These are phyloP conservation scores for Globisporangium megalacanthum DNA, from an alignment of 352 stramenopile species.

Conservation along the genomic window DNA sequence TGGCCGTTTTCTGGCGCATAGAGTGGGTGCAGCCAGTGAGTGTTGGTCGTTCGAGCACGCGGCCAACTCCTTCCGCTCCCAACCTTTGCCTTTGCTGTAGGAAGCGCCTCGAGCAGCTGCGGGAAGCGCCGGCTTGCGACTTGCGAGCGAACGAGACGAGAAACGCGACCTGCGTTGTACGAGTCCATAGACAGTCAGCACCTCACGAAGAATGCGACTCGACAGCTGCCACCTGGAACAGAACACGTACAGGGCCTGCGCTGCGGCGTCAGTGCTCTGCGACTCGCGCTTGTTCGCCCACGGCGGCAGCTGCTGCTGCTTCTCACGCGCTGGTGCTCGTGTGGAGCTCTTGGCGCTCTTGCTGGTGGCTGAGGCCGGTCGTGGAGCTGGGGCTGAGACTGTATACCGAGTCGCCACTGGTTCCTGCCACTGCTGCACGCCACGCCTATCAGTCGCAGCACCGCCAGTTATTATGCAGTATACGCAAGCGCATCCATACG, in stretches of 20 bases:
- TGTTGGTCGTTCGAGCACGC: neutral
- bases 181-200: neutral
- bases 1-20: constrained; percentile 7
- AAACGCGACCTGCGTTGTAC: constrained; percentile 6
- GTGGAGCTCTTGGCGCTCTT: neutral
- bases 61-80: neutral
- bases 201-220: neutral
- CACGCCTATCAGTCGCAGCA: neutral
- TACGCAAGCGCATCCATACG: neutral
- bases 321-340: constrained; percentile 4
- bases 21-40: too few species aligned
- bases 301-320: constrained; percentile 6
- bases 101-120: constrained; percentile 4
- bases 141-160: constrained; percentile 6
- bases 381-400: neutral
- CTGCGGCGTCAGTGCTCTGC: constrained; percentile 13
- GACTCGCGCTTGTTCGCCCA: constrained; percentile 14
- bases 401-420: neutral
- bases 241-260: constrained; percentile 8
- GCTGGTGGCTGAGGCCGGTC: constrained; percentile 4
- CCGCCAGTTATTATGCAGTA: neutral
- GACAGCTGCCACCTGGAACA: neutral
- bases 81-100: constrained; percentile 10
- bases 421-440: constrained; percentile 8
- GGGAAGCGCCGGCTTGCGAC: constrained; percentile 8